Evolutionary conservation across 2,329 filamentous ascomycete species (phyloP), one percentile per base, ranked within the genome.

Genomic region (Monosporascus sp.): DNA sequence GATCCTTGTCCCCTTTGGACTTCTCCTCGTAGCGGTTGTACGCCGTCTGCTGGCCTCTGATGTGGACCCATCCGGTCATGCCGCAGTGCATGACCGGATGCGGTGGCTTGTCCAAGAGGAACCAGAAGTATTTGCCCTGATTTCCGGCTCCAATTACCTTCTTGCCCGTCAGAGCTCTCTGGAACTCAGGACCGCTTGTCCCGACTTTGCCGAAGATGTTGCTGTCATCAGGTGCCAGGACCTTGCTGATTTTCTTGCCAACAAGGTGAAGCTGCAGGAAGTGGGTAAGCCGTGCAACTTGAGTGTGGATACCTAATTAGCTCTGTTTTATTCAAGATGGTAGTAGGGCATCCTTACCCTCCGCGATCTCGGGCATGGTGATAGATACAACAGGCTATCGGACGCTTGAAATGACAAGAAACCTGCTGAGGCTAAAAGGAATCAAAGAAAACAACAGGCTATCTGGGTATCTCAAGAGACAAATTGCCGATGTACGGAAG

Each of bases 121-220:
- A 82, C 85, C 94, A 99, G 70, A 99, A 97, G 67, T 97, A 97
- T 79, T 97, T 99, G 9, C 94, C 94, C 68, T 97, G 94, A 55
- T 88, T 90, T 4, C 88, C 89, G 4, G 88, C 89, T 51, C 76
- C 78, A 8, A 82, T 54, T 3, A 85, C 83, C 65, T 84, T 90
- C 65, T 88, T 93, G 5, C 90, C 90, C 3, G 79, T 79, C 65
- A 97, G 76, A 1, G 87, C 85, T 51, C 82, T 79, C 61, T 89
- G 77, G 57, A 99, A 91, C 31, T 86, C 87, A 0, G 81, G 70
- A 1, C 87, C 89, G 18, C 81, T 89, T 0, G 89, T 95, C 31
- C 92, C 91, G 20, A 85, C 91, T 72, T 97, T 97, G 61, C 92
- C 91, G 70, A 92, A 99, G 6, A 99, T 81, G 66, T 88, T 93